phyloP scores from a whole-genome alignment of 2,329 filamentous ascomycete species.

The Colletotrichum noveboracense region DNA sequence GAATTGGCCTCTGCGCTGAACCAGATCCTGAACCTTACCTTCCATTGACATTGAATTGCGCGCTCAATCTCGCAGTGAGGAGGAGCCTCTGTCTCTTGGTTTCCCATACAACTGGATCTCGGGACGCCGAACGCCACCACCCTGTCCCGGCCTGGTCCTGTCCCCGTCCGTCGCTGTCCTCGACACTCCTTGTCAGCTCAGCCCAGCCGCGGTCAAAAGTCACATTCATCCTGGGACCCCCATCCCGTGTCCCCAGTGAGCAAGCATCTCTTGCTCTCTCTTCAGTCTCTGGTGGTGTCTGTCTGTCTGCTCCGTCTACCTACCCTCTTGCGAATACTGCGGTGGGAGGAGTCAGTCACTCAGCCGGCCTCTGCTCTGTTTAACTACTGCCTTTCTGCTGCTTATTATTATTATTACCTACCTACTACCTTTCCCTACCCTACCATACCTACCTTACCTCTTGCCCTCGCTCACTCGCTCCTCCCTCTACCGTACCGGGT shows the following conservation, averaged over 20 bases:
- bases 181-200: constrained; percentile 4
- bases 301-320: background rate
- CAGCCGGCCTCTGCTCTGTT: background rate
- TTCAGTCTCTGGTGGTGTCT: background rate
- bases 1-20: background rate
- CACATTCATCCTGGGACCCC: background rate
- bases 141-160: background rate
- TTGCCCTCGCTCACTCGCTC: background rate
- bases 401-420: background rate
- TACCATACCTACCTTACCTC: background rate
- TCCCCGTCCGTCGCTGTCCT: background rate
- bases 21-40: background rate
- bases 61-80: background rate
- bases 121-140: constrained; percentile 14
- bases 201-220: background rate
- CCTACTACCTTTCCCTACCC: background rate
- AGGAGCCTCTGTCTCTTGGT: background rate
- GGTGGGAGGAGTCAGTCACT: background rate
- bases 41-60: background rate
- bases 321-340: background rate
- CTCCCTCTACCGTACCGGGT: background rate
- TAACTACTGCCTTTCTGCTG: background rate
- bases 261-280: background rate
- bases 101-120: constrained; percentile 3
- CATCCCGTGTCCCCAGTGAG: background rate